Evolutionary conservation across 129 eudicot species (phyloP).

Genomic region (Flaveria robusta): DNA sequence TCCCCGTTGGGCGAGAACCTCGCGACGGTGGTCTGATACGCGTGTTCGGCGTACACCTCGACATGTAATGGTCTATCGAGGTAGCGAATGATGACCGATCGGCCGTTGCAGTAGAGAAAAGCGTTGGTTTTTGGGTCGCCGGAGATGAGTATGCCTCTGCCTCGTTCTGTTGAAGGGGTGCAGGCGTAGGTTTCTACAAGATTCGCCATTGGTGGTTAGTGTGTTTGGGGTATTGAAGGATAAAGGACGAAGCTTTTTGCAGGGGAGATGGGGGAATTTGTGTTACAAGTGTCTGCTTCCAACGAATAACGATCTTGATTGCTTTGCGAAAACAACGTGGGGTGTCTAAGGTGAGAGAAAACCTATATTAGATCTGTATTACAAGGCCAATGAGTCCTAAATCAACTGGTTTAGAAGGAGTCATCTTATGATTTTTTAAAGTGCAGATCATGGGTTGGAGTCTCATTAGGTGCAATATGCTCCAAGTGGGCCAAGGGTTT

Average conservation of each 20-base stretch:
- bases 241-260: conserved; percentile 23
- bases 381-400: too few relatives aligned
- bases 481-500: too few relatives aligned
- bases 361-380: too few relatives aligned
- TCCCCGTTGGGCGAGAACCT: conserved; percentile 91
- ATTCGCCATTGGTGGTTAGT: conserved; percentile 42
- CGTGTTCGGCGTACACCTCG: conserved; percentile 81
- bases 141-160: conserved; percentile 84
- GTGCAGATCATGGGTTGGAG: too few relatives aligned
- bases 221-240: conserved; percentile 21
- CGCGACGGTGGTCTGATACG: conserved; percentile 88
- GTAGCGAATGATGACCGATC: conserved; percentile 75
- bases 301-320: conserved; percentile 20
- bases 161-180: conserved; percentile 91
- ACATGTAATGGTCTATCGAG: conserved; percentile 77
- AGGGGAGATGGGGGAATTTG: conserved; percentile 12
- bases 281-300: conserved; percentile 19
- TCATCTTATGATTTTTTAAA: too few relatives aligned
- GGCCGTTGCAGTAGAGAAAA: conserved; percentile 77
- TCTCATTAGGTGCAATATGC: too few relatives aligned
- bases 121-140: conserved; percentile 82
- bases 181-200: conserved; percentile 84
- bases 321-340: conserved; percentile 40
- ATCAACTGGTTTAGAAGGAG: too few relatives aligned
- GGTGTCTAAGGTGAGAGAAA: conserved; percentile 24